phyloP scores from a whole-genome alignment of 2,329 filamentous ascomycete species.

The Cryphonectria nitschkei region DNA sequence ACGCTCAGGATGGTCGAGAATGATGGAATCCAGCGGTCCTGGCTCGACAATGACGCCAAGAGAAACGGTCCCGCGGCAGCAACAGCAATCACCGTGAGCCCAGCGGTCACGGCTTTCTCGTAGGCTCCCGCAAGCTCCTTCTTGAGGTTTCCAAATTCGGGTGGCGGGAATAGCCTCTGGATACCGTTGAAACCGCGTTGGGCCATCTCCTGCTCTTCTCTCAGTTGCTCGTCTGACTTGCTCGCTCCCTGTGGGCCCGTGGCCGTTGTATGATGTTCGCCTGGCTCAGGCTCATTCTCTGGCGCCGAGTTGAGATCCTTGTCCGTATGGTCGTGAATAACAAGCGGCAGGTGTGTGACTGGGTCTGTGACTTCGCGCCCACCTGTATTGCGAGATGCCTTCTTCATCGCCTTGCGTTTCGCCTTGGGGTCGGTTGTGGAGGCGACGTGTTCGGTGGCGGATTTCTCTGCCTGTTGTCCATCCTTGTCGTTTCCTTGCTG shows the following conservation, averaged over 20 bases:
- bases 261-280: conserved; percentile 41
- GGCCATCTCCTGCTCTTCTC: conserved; percentile 40
- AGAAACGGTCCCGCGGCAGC: conserved; percentile 34
- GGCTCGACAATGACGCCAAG: conserved; percentile 16
- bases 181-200: conserved; percentile 48
- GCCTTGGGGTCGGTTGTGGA: conserved; percentile 48
- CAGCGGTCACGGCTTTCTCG: conserved; percentile 42
- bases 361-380: conserved; percentile 72
- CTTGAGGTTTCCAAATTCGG: conserved; percentile 49
- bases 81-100: conserved; percentile 40
- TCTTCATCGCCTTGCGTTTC: conserved; percentile 54
- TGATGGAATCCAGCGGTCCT: conserved; percentile 18
- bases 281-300: conserved; percentile 42
- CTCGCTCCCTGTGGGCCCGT: conserved; percentile 44
- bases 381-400: conserved; percentile 47
- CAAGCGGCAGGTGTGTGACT: conserved; percentile 70
- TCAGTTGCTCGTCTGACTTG: conserved; percentile 46
- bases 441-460: conserved; percentile 43
- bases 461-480: conserved; percentile 33
- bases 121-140: conserved; percentile 39
- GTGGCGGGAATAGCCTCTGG: conserved; percentile 51
- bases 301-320: conserved; percentile 56
- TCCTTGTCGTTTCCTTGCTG: conserved; percentile 26
- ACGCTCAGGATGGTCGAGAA: conserved; percentile 36
- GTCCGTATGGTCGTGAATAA: conserved; percentile 69